phyloP scores from a whole-genome alignment of 805 yeast species.

The Cyberlindnera galapagoensis region DNA sequence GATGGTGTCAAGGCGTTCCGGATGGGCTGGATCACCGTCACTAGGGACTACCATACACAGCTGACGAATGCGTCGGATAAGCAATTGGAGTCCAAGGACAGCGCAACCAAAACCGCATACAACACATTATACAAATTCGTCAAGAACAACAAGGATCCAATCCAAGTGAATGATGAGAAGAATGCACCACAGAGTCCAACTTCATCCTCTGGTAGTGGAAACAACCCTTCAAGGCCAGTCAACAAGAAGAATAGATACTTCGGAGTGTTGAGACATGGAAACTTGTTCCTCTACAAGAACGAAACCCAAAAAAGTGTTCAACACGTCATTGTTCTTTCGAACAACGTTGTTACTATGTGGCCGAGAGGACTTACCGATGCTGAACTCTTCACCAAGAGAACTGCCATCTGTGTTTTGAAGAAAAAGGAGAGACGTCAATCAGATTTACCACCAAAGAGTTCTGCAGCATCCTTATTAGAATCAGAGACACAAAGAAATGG shows the following conservation, averaged over 20 bases:
- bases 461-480: constrained; percentile 20
- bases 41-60: constrained; percentile 62
- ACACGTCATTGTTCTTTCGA: constrained; percentile 72
- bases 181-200: constrained; percentile 7
- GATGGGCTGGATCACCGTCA: constrained; percentile 81
- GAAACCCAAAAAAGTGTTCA: constrained; percentile 57
- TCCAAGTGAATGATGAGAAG: constrained; percentile 17
- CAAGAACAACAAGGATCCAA: constrained; percentile 24
- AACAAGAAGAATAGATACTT: constrained; percentile 55
- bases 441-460: constrained; percentile 28
- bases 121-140: constrained; percentile 55
- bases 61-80: constrained; percentile 30
- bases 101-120: constrained; percentile 44
- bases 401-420: constrained; percentile 69
- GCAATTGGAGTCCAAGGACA: constrained; percentile 21
- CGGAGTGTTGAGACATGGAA: constrained; percentile 80
- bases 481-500: not conserved
- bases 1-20: constrained; percentile 58
- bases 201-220: constrained; percentile 17
- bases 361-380: constrained; percentile 73
- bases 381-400: constrained; percentile 70
- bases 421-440: constrained; percentile 29
- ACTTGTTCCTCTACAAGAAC: constrained; percentile 76
- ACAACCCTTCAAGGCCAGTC: constrained; percentile 25
- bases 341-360: constrained; percentile 74